Evolutionary conservation across 2,329 filamentous ascomycete species (phyloP).

Genomic region (Exophiala xenobiotica): DNA sequence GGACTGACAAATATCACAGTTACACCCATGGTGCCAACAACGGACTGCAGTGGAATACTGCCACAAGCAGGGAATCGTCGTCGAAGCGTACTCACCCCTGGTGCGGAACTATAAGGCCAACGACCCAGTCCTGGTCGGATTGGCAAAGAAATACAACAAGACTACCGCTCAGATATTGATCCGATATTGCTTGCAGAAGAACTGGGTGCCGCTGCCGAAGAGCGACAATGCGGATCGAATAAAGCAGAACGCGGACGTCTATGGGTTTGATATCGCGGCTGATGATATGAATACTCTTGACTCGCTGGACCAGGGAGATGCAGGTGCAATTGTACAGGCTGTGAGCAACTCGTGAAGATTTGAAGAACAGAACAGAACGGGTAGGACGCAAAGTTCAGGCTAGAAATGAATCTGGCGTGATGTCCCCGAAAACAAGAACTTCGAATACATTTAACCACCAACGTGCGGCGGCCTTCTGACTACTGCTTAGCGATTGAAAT

Average conservation of each 20-base stretch:
- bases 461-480: too few species aligned
- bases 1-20: slow-evolving; percentile 42
- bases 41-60: slow-evolving; percentile 58
- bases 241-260: slow-evolving; percentile 63
- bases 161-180: slow-evolving; percentile 74
- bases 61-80: slow-evolving; percentile 50
- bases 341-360: slow-evolving; percentile 44
- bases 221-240: slow-evolving; percentile 68
- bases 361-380: too few species aligned
- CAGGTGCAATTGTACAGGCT: slow-evolving; percentile 50
- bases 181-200: slow-evolving; percentile 80
- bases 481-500: too few species aligned
- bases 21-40: slow-evolving; percentile 72
- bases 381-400: too few species aligned
- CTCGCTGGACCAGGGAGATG: slow-evolving; percentile 50
- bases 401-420: too few species aligned
- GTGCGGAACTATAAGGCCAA: slow-evolving; percentile 70
- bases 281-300: slow-evolving; percentile 60
- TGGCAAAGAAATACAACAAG: slow-evolving; percentile 72
- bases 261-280: slow-evolving; percentile 56
- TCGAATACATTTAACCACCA: too few species aligned
- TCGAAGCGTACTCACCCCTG: slow-evolving; percentile 56
- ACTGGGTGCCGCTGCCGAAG: slow-evolving; percentile 70
- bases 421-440: too few species aligned
- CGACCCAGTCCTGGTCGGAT: slow-evolving; percentile 62